These are phyloP conservation scores for Cicer pinnatifidum DNA, from an alignment of 306 rosid genomes.

Conservation along the genomic window DNA sequence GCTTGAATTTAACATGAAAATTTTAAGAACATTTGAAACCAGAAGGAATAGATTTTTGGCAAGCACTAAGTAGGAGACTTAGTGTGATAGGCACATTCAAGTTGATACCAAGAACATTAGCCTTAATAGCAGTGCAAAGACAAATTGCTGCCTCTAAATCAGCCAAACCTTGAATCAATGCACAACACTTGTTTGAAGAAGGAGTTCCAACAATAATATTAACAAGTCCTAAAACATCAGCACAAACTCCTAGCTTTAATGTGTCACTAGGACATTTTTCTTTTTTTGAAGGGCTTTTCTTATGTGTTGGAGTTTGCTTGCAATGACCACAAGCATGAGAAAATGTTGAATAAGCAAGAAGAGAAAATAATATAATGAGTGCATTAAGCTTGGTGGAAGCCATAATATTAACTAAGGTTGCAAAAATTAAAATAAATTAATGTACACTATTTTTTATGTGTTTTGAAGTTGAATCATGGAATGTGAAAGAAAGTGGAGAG, in stretches of 20 bases:
- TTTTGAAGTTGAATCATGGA: constrained; percentile 22
- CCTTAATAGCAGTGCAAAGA: constrained; percentile 83
- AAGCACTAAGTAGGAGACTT: constrained; percentile 64
- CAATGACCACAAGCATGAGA: constrained; percentile 56
- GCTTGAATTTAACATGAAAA: constrained; percentile 1
- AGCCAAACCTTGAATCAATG: constrained; percentile 65
- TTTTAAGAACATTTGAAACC: constrained; percentile 63
- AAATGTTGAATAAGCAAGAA: constrained; percentile 51
- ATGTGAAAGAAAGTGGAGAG: constrained; percentile 17
- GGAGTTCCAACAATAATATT: constrained; percentile 58
- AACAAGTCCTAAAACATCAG: constrained; percentile 59
- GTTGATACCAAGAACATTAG: constrained; percentile 76
- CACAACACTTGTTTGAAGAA: constrained; percentile 62
- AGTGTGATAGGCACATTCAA: constrained; percentile 67
- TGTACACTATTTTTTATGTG: not conserved
- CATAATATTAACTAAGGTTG: constrained; percentile 40
- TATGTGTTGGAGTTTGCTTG: constrained; percentile 43
- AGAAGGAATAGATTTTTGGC: constrained; percentile 67
- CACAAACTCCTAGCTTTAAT: constrained; percentile 70
- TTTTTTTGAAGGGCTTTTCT: constrained; percentile 15
- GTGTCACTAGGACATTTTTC: constrained; percentile 63
- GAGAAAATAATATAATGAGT: constrained; percentile 54
- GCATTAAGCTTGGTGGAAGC: constrained; percentile 62
- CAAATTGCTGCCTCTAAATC: constrained; percentile 75
- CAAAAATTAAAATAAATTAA: not conserved